Evolutionary conservation across 2,329 filamentous ascomycete genomes (phyloP).

Genomic region (Hirsutella thompsonii): DNA sequence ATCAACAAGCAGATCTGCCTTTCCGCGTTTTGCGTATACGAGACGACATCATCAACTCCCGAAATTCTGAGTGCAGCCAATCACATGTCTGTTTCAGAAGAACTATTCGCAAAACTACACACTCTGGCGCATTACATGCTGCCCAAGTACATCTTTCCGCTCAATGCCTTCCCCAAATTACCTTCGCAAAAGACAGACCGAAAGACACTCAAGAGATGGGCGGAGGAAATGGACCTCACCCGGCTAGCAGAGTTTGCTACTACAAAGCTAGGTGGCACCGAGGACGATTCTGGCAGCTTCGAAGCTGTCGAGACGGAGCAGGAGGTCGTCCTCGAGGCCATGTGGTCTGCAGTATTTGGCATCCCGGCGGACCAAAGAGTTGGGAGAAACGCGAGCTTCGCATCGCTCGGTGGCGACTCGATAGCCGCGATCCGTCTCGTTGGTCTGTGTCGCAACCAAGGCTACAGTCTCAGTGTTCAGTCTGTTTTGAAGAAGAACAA

Average conservation of each 20-base stretch:
- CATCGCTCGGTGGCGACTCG: conserved; percentile 23
- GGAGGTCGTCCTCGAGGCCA: neutral
- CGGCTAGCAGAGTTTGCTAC: conserved; percentile 1
- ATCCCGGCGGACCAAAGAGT: neutral
- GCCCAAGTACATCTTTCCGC: conserved; percentile 11
- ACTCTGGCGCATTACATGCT: conserved; percentile 14
- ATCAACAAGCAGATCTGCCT: neutral
- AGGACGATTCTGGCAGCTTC: neutral
- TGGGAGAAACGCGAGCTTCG: conserved; percentile 17
- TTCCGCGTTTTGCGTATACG: neutral
- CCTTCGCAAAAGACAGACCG: conserved; percentile 15
- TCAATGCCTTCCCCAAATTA: conserved; percentile 10
- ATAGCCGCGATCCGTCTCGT: conserved; percentile 31
- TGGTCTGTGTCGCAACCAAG: conserved; percentile 14
- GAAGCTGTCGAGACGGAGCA: neutral
- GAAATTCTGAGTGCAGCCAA: neutral
- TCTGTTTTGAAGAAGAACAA: conserved; percentile 9
- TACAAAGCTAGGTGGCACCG: neutral
- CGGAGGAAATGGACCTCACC: neutral
- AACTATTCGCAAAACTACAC: conserved; percentile 5
- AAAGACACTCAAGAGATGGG: conserved; percentile 7
- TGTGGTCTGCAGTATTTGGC: neutral
- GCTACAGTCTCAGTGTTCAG: conserved; percentile 11
- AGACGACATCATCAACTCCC: neutral
- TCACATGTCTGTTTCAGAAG: neutral